phyloP scores from a whole-genome alignment of 1,284 basidiomycete species.

The Pulchroboletus neoregius region DNA sequence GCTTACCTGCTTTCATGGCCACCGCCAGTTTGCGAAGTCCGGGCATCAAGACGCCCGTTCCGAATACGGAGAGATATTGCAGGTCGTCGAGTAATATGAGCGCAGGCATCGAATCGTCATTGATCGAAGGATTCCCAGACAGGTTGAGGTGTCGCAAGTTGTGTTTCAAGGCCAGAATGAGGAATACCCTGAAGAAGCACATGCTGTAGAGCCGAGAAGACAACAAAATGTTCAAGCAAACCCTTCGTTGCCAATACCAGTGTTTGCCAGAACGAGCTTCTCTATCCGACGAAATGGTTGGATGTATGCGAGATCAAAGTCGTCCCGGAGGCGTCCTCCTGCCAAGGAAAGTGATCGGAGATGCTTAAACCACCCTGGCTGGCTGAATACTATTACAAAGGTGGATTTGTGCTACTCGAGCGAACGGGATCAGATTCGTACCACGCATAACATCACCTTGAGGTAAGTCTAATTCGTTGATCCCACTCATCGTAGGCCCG shows the following conservation, averaged over 20 bases:
- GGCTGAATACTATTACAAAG: constrained; percentile 43
- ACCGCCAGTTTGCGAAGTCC: constrained; percentile 52
- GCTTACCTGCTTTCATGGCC: constrained; percentile 35
- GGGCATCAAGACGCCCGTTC: constrained; percentile 51
- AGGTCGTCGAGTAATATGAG: constrained; percentile 47
- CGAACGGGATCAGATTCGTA: constrained; percentile 24
- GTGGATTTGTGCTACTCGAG: background rate
- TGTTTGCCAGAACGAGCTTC: constrained; percentile 48
- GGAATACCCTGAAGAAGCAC: constrained; percentile 44
- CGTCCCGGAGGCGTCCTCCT: constrained; percentile 38
- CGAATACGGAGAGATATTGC: constrained; percentile 47
- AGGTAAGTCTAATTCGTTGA: constrained; percentile 47
- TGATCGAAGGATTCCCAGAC: constrained; percentile 47
- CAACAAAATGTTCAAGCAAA: constrained; percentile 30
- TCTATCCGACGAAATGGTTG: constrained; percentile 51
- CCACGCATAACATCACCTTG: constrained; percentile 43
- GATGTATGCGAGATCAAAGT: constrained; percentile 49
- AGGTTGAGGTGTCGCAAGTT: constrained; percentile 50
- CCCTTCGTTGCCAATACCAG: constrained; percentile 60
- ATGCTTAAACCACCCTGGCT: constrained; percentile 47
- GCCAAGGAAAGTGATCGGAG: constrained; percentile 49
- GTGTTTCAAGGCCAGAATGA: constrained; percentile 51
- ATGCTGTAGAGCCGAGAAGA: background rate
- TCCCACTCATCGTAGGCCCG: constrained; percentile 43
- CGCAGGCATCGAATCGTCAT: constrained; percentile 54